Evolutionary conservation across 176 grass and related monocot genomes (phyloP), one percentile per base, ranked within the genome.

Genomic region (Zea mays): DNA sequence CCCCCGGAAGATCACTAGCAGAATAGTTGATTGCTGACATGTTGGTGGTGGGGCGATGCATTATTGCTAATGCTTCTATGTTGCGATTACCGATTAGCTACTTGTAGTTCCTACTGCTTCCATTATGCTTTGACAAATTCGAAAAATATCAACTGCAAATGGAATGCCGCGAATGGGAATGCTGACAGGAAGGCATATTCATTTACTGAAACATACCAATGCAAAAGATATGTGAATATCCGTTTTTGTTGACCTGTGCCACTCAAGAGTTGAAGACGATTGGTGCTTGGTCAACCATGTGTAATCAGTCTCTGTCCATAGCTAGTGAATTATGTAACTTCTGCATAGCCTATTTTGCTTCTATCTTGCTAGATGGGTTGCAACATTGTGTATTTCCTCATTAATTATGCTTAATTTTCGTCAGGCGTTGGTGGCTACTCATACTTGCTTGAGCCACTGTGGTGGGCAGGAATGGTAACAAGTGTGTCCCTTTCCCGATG

Each of bases 341-440:
- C 27, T 2, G 8, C 8, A 34, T 43, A 17, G 15, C 15, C 67
- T 43, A 33, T 81, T 70, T 64, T 60, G 9, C 19, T 65, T 65
- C 5, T 75, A 48, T 34, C 52, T 41, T 57, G 41, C 12, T 11
- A 17, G 27, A 63, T 48, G 66, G 2, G 9, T 48, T 48, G 19
- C 7, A 70, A 11, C 0, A n/a, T 81, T 60, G 14, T 50, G 40
- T 37, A 42, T 73, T 52, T 62, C 1, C 35, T 40, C 10, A 76
- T n/a, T 66, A 15, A 12, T 66, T 66, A 37, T 36, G 10, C 71
- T 81, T 76, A 7, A 1, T 14, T 72, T 72, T 17, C 57, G 82
- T 69, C 89, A 97, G 94, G 94, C 84, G 86, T 84, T 76, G 94
- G 94, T 75, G 94, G 94, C 56, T 97, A 97, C 90, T 97, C 94